These are phyloP conservation scores for Rutidosis leptorrhynchoides DNA, from an alignment of 129 eudicot genomes.

Conservation along the genomic window DNA sequence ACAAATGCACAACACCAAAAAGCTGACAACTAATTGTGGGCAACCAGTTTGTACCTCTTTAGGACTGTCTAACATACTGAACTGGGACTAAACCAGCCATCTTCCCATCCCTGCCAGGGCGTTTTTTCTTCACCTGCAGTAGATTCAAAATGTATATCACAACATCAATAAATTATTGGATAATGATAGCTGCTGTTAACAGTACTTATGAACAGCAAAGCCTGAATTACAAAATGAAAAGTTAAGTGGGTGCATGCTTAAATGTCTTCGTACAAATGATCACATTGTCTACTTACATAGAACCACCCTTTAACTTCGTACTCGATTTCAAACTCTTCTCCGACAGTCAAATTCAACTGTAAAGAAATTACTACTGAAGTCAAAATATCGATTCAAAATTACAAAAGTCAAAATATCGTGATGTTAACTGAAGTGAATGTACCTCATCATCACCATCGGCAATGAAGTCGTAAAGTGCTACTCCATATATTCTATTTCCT, in stretches of 20 bases:
- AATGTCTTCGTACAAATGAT: too few relatives aligned
- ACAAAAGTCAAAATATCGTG: neutral
- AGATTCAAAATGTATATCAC: conserved; percentile 7
- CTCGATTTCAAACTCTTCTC: conserved; percentile 90
- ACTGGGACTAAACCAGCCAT: conserved; percentile 95
- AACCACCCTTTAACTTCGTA: conserved; percentile 99
- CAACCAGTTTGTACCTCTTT: conserved; percentile 18
- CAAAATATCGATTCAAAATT: neutral
- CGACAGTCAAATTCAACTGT: conserved; percentile 86
- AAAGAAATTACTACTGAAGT: conserved; percentile 2
- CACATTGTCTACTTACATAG: conserved; percentile 62
- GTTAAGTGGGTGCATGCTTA: neutral
- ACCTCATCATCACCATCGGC: conserved; percentile 99
- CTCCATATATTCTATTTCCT: conserved; percentile 57
- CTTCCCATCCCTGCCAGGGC: conserved; percentile 93
- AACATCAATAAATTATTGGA: neutral
- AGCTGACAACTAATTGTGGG: neutral
- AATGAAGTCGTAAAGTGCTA: conserved; percentile 93
- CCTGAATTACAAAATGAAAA: neutral
- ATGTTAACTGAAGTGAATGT: conserved; percentile 7
- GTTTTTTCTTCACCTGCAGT: conserved; percentile 85
- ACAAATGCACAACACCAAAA: too few relatives aligned
- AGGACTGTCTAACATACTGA: conserved; percentile 76
- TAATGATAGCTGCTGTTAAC: neutral
- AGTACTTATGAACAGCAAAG: neutral